These are phyloP conservation scores for Venturia carpophila DNA, from an alignment of 2,329 filamentous ascomycete species.

Conservation along the genomic window DNA sequence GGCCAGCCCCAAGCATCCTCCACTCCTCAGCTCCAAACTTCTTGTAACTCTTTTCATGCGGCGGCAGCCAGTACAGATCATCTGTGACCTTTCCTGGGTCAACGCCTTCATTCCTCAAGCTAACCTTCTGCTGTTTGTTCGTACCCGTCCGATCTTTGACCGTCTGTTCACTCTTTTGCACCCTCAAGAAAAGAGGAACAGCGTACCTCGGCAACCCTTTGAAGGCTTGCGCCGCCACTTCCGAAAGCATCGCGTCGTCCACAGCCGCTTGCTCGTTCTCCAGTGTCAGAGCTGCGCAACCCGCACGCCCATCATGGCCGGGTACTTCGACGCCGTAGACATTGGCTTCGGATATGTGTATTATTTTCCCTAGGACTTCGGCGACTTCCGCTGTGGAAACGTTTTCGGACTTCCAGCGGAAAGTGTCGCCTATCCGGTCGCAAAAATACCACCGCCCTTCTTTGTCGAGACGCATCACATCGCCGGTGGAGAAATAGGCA, in stretches of 20 bases:
- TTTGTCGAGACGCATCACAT: constrained; percentile 61
- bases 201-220: constrained; percentile 63
- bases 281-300: constrained; percentile 64
- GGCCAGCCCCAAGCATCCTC: constrained; percentile 57
- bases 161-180: constrained; percentile 51
- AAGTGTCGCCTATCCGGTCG: constrained; percentile 72
- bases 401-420: constrained; percentile 63
- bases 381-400: constrained; percentile 56
- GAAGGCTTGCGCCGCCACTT: constrained; percentile 53
- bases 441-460: constrained; percentile 72
- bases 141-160: constrained; percentile 62
- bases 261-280: constrained; percentile 32
- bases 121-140: constrained; percentile 80
- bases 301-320: constrained; percentile 73
- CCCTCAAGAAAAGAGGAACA: constrained; percentile 66
- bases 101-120: constrained; percentile 64
- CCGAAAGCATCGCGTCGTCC: constrained; percentile 41
- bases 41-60: constrained; percentile 52
- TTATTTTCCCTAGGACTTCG: constrained; percentile 53
- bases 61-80: constrained; percentile 58
- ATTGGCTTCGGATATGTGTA: constrained; percentile 57
- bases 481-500: constrained; percentile 77
- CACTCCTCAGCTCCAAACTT: constrained; percentile 61
- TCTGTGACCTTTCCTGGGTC: constrained; percentile 46
- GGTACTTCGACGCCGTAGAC: constrained; percentile 78